Percentiles rank a stretch among this genome's conserved stretches.
These are phyloP conservation scores for Pichia sp. DNA, from an alignment of 1,139 yeast genomes.

Conservation along the genomic window DNA sequence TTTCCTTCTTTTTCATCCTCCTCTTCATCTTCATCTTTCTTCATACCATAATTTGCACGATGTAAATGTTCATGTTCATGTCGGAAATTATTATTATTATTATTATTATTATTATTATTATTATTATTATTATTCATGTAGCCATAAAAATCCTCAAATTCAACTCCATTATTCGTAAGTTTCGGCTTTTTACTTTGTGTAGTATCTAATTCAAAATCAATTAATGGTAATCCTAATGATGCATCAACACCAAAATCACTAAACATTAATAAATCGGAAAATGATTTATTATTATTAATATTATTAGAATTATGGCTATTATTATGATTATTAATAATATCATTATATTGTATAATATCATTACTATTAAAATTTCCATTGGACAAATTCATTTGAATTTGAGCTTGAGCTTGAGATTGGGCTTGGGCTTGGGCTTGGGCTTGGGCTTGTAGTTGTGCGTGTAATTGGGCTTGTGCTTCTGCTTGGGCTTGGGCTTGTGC, in stretches of 20 bases:
- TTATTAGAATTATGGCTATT: background rate
- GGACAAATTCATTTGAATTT: too few relatives aligned
- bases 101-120: too few relatives aligned
- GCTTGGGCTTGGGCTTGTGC: background rate
- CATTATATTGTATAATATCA: background rate
- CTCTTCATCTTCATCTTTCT: background rate
- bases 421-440: background rate
- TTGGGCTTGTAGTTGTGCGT: background rate
- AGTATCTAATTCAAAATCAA: conserved; percentile 35
- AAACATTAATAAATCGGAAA: conserved; percentile 32
- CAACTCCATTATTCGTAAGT: background rate
- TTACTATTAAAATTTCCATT: background rate
- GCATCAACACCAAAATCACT: conserved; percentile 66
- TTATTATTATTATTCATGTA: background rate
- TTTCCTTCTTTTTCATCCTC: background rate
- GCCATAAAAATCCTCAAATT: conserved; percentile 1
- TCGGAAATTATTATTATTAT: background rate
- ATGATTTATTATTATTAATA: conserved; percentile 19
- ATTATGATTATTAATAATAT: background rate
- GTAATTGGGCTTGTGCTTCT: background rate
- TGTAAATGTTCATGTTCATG: conserved; percentile 10
- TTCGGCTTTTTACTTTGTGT: conserved; percentile 11
- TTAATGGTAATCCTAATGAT: conserved; percentile 54
- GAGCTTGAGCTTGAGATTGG: background rate
- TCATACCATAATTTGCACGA: background rate